phyloP scores from a whole-genome alignment of 352 stramenopile species.

The Globisporangium paroecandrum region DNA sequence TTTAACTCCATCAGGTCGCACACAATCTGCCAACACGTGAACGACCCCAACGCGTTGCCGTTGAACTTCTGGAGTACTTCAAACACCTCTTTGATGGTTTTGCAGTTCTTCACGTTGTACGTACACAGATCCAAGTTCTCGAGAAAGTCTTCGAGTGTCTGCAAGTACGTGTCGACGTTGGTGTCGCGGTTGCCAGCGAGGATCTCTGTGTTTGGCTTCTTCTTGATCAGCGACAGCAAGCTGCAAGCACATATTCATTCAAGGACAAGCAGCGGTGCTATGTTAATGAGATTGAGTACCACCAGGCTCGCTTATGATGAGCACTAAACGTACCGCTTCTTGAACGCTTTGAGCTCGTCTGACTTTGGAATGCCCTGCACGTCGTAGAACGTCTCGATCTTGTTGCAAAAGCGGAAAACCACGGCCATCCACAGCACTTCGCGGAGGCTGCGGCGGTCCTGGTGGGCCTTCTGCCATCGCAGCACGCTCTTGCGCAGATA shows the following conservation, averaged over 20 bases:
- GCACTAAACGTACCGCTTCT: conserved; percentile 44
- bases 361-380: conserved; percentile 74
- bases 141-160: conserved; percentile 68
- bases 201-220: conserved; percentile 39
- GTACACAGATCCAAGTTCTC: conserved; percentile 59
- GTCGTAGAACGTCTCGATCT: conserved; percentile 79
- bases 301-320: background rate
- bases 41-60: conserved; percentile 73
- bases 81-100: conserved; percentile 53
- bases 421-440: conserved; percentile 82
- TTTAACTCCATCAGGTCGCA: conserved; percentile 78
- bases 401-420: conserved; percentile 79
- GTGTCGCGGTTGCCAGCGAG: conserved; percentile 61
- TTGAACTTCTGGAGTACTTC: conserved; percentile 61
- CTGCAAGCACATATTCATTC: conserved; percentile 19
- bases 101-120: conserved; percentile 47
- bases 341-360: conserved; percentile 59
- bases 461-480: conserved; percentile 68
- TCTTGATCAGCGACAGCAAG: conserved; percentile 51
- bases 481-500: conserved; percentile 80
- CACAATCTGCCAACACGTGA: conserved; percentile 85
- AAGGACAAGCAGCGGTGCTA: background rate
- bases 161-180: conserved; percentile 50
- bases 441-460: conserved; percentile 61
- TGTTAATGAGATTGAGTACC: background rate